Evolutionary conservation across 345 rosid genomes (phyloP), one percentile per base, ranked within the genome.

Genomic region (Ceriops decandra): DNA sequence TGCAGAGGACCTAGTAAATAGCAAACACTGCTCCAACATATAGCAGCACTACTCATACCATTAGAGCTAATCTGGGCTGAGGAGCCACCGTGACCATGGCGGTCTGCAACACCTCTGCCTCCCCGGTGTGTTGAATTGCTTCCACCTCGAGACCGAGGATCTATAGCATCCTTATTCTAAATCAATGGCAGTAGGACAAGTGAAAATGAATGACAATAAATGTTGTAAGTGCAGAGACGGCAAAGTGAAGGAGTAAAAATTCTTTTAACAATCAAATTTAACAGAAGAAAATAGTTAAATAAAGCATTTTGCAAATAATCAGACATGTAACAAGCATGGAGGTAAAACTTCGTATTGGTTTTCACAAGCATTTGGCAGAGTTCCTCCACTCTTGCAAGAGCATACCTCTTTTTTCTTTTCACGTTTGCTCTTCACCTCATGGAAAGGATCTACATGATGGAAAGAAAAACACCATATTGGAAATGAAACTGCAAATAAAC

Each of bases 81-180:
- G 66, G 86, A 76, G 66, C 86, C 85, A 79, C 82, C 79, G 58
- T 90, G 88, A 36, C 89, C 87, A 75, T 89, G 81, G 31, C 97
- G 95, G 72, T 89, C 97, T 63, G 88, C 64, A 64, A 83, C 89
- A 80, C 85, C 82, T 79, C 90, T 85, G 65, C 74, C 83, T 46
- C 92, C 93, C 63, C 97, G 92, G 69, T 57, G 82, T 62, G 81
- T 67, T 6, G 76, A 56, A 80, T 71, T 85, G 72, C 73, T 87
- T 72, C 75, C 80, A 79, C 89, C 91, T 69, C 90, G 97, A 57
- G 77, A 46, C 79, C 89, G 80, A 21, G 68, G 69, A 68, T 91
- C 96, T 0, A 80, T 74, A 7, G 87, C 63, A 71, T 90, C 98
- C 84, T 84, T 95, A 64, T 10, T 81, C 99, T 95, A 86, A 75